phyloP scores from a whole-genome alignment of 2,329 filamentous ascomycete genomes.

The Sphaerulina vaccinii region DNA sequence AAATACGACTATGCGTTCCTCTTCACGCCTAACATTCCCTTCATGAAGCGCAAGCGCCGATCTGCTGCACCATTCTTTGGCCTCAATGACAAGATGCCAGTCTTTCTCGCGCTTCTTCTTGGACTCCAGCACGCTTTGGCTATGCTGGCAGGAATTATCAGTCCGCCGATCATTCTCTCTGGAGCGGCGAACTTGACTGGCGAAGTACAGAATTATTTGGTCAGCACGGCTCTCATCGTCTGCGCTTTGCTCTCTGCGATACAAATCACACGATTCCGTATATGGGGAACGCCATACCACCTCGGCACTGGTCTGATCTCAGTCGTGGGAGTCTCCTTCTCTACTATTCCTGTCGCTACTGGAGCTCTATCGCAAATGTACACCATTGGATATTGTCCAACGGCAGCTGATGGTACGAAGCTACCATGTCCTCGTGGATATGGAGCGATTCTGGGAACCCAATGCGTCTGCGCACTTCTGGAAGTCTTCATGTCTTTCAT shows the following conservation, averaged over 20 bases:
- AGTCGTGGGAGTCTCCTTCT: constrained; percentile 76
- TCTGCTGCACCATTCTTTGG: constrained; percentile 74
- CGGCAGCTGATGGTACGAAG: constrained; percentile 59
- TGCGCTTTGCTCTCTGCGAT: constrained; percentile 71
- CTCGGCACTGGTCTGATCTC: constrained; percentile 77
- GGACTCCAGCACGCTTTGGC: constrained; percentile 77
- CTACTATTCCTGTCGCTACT: constrained; percentile 70
- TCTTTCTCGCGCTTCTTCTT: constrained; percentile 69
- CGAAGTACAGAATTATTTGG: constrained; percentile 69
- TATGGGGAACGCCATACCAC: constrained; percentile 70
- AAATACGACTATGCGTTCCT: constrained; percentile 88
- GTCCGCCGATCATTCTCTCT: constrained; percentile 72
- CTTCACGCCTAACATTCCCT: constrained; percentile 78
- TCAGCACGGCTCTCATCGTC: constrained; percentile 75
- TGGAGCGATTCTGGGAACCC: constrained; percentile 70
- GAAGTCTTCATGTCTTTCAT: constrained; percentile 75
- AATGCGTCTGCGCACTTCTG: constrained; percentile 50
- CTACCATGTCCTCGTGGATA: constrained; percentile 75
- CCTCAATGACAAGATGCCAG: constrained; percentile 75
- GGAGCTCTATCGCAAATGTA: constrained; percentile 78
- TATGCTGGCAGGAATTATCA: constrained; percentile 69
- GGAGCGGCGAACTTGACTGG: constrained; percentile 63
- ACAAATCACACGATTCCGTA: constrained; percentile 75
- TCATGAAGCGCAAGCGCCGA: constrained; percentile 63
- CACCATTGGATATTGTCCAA: constrained; percentile 65